Conservation (phyloP, 768 basidiomycete genomes). For the Serendipita sp. region DNA sequence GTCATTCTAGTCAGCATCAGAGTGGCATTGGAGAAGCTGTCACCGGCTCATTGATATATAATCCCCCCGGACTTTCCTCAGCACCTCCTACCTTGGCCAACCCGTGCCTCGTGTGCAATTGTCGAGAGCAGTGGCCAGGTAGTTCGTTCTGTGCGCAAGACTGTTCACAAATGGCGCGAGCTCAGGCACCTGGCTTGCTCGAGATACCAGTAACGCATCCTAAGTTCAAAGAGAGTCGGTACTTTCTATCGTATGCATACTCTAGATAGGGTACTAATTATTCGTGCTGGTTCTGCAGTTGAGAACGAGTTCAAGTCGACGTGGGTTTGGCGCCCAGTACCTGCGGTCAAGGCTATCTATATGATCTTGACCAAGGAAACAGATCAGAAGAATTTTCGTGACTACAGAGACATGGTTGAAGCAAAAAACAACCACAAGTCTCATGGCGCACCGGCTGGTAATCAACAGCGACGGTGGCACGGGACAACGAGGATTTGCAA, state of each 20-base stretch:
- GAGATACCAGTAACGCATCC: conserved; percentile 44
- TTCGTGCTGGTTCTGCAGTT: conserved; percentile 25
- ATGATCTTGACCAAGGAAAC: conserved; percentile 40
- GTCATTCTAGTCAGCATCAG: not conserved
- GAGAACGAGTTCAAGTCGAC: conserved; percentile 61
- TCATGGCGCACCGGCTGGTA: conserved; percentile 42
- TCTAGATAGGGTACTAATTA: not conserved
- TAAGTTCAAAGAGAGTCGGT: conserved; percentile 49
- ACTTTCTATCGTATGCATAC: conserved; percentile 6
- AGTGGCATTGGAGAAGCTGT: not conserved
- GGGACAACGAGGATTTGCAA: conserved; percentile 52
- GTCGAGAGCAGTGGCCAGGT: conserved; percentile 25
- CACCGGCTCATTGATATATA: not conserved
- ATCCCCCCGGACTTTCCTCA: not conserved
- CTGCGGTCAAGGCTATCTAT: conserved; percentile 44
- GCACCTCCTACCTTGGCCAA: not conserved
- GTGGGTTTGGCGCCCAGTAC: conserved; percentile 30
- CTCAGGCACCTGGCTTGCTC: conserved; percentile 38
- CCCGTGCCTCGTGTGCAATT: not conserved
- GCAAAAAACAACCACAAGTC: conserved; percentile 40
- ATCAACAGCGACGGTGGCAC: conserved; percentile 64
- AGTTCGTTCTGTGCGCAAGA: conserved; percentile 47
- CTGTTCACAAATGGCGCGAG: conserved; percentile 40
- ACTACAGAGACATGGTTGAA: conserved; percentile 47
- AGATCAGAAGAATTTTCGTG: conserved; percentile 38